Percentiles rank a stretch among this genome's conserved stretches.
Evolutionary conservation across 352 stramenopile genomes (phyloP).

Genomic region (Phytopythium ostracodes): DNA sequence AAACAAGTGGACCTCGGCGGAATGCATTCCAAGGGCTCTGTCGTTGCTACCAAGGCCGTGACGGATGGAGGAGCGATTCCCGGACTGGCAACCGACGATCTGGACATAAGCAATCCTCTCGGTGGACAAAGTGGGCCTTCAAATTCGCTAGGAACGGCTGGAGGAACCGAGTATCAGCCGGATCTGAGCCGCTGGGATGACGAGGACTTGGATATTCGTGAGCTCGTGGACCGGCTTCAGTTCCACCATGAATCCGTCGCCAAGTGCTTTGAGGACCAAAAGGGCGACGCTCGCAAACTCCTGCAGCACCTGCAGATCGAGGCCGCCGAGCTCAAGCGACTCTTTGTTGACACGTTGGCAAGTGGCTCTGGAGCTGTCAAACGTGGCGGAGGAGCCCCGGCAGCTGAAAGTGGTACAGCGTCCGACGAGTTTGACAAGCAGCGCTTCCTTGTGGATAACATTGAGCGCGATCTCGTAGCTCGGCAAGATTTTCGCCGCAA

Average conservation of each 20-base stretch:
- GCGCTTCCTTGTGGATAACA: conserved; percentile 38
- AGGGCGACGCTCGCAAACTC: conserved; percentile 53
- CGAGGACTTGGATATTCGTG: conserved; percentile 68
- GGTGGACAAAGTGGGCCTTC: neutral
- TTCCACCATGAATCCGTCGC: conserved; percentile 73
- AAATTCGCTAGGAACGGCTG: conserved; percentile 9
- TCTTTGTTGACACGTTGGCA: conserved; percentile 53
- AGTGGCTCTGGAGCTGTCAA: conserved; percentile 4
- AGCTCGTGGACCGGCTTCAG: conserved; percentile 71
- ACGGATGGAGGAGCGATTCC: neutral
- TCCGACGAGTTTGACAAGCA: conserved; percentile 8
- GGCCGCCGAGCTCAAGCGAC: conserved; percentile 54
- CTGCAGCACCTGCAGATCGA: conserved; percentile 69
- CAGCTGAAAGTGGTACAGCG: neutral
- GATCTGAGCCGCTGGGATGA: conserved; percentile 69
- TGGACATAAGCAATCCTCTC: neutral
- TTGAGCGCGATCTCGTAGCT: conserved; percentile 31
- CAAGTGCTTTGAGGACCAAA: conserved; percentile 73
- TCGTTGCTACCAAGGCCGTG: conserved; percentile 35
- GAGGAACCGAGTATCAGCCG: conserved; percentile 32
- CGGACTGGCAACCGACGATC: neutral
- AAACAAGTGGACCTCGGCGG: conserved; percentile 49
- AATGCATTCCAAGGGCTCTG: conserved; percentile 69
- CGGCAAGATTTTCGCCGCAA: conserved; percentile 16
- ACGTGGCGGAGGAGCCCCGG: neutral